A percentile compares a stretch with the other conserved stretches of the same genome.
Evolutionary conservation across 495 filamentous ascomycete species (phyloP).

Genomic region (Tuber calosporum): DNA sequence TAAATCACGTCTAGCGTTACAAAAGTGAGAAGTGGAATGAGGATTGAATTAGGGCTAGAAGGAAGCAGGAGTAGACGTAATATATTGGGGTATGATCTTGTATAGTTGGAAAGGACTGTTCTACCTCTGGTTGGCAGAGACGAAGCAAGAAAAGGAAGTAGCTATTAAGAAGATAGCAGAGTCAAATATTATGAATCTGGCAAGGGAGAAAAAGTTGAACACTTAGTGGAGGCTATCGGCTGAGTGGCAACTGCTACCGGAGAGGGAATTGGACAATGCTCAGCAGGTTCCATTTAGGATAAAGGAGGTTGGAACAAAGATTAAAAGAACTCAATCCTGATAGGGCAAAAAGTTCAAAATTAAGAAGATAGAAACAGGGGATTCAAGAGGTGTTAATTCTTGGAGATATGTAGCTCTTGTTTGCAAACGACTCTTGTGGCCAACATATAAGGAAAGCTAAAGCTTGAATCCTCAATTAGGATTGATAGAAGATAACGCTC

Average conservation of each 20-base stretch:
- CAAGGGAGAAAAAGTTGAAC: no score
- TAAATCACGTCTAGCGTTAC: background rate
- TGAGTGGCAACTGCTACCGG: no score
- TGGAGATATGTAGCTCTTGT: slow-evolving; percentile 14
- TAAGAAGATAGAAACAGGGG: background rate
- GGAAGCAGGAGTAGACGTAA: background rate
- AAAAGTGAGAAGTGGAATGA: slow-evolving; percentile 1
- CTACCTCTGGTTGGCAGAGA: slow-evolving; percentile 4
- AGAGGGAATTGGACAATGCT: no score
- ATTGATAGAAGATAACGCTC: slow-evolving; percentile 5
- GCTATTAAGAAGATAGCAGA: background rate
- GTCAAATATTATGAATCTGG: no score
- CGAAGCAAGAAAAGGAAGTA: background rate
- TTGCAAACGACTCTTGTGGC: background rate
- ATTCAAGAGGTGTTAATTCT: slow-evolving; percentile 1
- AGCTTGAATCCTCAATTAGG: slow-evolving; percentile 6
- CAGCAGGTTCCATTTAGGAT: no score
- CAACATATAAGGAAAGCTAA: background rate
- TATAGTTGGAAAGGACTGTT: background rate
- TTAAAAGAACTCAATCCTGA: background rate
- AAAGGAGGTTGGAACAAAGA: no score
- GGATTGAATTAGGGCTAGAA: background rate
- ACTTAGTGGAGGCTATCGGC: no score
- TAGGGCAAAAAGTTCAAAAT: slow-evolving; percentile 10
- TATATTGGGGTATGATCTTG: slow-evolving; percentile 9